Evolutionary conservation across 192 early-diverging fungal species (phyloP).

Genomic region (Kickxella alabastrina): DNA sequence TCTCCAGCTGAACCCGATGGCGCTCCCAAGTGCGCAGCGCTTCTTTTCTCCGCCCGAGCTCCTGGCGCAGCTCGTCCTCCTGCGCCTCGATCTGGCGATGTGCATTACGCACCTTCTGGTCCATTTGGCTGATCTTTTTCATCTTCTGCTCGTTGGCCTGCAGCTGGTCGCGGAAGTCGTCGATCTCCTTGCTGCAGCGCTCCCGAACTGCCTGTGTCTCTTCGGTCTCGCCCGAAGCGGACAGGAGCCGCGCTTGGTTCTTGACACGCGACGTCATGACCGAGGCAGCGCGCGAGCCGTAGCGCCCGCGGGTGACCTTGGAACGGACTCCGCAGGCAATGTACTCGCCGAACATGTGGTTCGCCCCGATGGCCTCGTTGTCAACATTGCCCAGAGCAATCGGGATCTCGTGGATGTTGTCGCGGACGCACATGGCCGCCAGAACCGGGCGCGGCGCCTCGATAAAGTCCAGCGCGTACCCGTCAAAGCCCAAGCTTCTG

Average conservation of each 20-base stretch:
- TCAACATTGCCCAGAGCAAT: slow-evolving; percentile 32
- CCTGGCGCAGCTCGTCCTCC: slow-evolving; percentile 25
- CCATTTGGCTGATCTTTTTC: slow-evolving; percentile 17
- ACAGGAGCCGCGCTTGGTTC: slow-evolving; percentile 18
- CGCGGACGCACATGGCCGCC: slow-evolving; percentile 59
- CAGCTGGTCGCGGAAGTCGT: slow-evolving; percentile 19
- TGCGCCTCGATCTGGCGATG: slow-evolving; percentile 22
- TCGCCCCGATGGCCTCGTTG: slow-evolving; percentile 22
- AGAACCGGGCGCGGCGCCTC: slow-evolving; percentile 66
- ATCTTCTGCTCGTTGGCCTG: slow-evolving; percentile 26
- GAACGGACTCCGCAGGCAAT: slow-evolving; percentile 38
- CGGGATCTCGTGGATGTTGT: slow-evolving; percentile 57
- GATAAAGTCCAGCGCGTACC: slow-evolving; percentile 69
- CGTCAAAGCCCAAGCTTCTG: slow-evolving; percentile 63
- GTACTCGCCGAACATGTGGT: slow-evolving; percentile 36
- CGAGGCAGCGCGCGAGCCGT: slow-evolving; percentile 34
- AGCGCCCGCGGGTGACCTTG: slow-evolving; percentile 26
- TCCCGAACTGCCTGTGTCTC: slow-evolving; percentile 26
- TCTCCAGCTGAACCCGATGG: slow-evolving; percentile 17
- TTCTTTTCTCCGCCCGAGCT: slow-evolving; percentile 11
- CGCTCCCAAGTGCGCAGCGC: slow-evolving; percentile 16
- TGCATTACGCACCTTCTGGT: slow-evolving; percentile 24
- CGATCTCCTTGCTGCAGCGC: slow-evolving; percentile 19
- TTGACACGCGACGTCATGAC: slow-evolving; percentile 30
- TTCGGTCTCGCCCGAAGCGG: slow-evolving; percentile 35